Conservation (phyloP, 805 yeast genomes). For the Saccharomycopsis malanga region DNA sequence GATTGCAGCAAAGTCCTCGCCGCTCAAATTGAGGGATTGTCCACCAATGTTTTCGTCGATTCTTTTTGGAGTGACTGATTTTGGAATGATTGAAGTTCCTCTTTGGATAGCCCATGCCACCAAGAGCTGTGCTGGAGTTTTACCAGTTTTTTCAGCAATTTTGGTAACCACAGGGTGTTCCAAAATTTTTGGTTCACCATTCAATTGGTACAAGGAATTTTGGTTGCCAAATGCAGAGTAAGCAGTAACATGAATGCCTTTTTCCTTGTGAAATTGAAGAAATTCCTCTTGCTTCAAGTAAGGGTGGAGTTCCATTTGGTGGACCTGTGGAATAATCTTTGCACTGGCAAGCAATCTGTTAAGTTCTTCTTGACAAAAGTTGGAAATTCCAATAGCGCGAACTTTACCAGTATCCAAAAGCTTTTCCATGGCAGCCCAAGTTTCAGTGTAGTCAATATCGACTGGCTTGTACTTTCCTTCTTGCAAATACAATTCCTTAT, state of each 20-base stretch:
- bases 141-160: slow-evolving; percentile 37
- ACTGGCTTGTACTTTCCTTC: slow-evolving; percentile 23
- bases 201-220: too few species aligned
- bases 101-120: slow-evolving; percentile 43
- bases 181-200: slow-evolving; percentile 47
- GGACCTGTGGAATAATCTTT: slow-evolving; percentile 53
- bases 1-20: slow-evolving; percentile 30
- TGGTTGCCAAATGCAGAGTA: slow-evolving; percentile 76
- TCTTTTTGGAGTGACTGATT: slow-evolving; percentile 64
- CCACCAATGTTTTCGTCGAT: too few species aligned
- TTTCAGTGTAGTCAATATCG: slow-evolving; percentile 41
- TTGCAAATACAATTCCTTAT: slow-evolving; percentile 10
- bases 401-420: slow-evolving; percentile 47
- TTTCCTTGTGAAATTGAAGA: slow-evolving; percentile 40
- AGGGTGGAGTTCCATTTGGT: slow-evolving; percentile 75
- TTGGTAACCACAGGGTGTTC: slow-evolving; percentile 35
- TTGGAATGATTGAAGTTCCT: slow-evolving; percentile 48
- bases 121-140: slow-evolving; percentile 36
- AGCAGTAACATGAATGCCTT: slow-evolving; percentile 58
- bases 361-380: slow-evolving; percentile 49
- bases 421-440: slow-evolving; percentile 59
- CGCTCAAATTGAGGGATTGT: slow-evolving; percentile 29
- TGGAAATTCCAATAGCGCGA: slow-evolving; percentile 64
- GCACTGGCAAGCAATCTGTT: slow-evolving; percentile 41
- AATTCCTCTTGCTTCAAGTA: slow-evolving; percentile 58